These are phyloP conservation scores for Coniochaeta ligniaria DNA, from an alignment of 2,329 filamentous ascomycete species.

Conservation along the genomic window DNA sequence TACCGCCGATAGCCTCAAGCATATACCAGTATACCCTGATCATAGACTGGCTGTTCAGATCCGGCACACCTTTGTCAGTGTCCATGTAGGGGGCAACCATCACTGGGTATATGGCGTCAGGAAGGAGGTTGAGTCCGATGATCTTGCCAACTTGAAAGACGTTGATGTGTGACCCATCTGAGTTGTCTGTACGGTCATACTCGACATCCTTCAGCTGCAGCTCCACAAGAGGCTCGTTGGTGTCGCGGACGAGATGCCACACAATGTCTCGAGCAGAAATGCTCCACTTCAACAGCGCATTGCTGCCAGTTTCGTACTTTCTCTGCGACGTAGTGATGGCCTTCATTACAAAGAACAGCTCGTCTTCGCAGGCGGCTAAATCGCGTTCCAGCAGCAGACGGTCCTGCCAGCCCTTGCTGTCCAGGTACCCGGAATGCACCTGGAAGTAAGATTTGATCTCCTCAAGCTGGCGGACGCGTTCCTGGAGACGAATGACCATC, in stretches of 20 bases:
- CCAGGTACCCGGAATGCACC: conserved; percentile 78
- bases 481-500: conserved; percentile 85
- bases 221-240: conserved; percentile 81
- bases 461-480: conserved; percentile 86
- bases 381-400: conserved; percentile 84
- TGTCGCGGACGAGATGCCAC: conserved; percentile 89
- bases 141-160: conserved; percentile 82
- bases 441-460: conserved; percentile 97
- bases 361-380: conserved; percentile 83
- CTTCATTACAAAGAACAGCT: conserved; percentile 99
- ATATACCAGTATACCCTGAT: conserved; percentile 95
- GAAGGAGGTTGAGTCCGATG: conserved; percentile 81
- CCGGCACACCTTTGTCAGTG: conserved; percentile 45
- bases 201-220: conserved; percentile 85
- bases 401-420: conserved; percentile 87
- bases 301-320: conserved; percentile 70
- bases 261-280: conserved; percentile 93
- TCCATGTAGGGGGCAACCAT: conserved; percentile 90
- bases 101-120: conserved; percentile 87
- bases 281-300: conserved; percentile 81
- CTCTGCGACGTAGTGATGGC: conserved; percentile 95
- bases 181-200: conserved; percentile 94
- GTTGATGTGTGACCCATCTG: conserved; percentile 94
- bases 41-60: conserved; percentile 68
- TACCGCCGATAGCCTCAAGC: conserved; percentile 95